Base-by-base conservation (phyloP, 2,329 filamentous ascomycete genomes). In the Fusarium acutatum region DNA sequence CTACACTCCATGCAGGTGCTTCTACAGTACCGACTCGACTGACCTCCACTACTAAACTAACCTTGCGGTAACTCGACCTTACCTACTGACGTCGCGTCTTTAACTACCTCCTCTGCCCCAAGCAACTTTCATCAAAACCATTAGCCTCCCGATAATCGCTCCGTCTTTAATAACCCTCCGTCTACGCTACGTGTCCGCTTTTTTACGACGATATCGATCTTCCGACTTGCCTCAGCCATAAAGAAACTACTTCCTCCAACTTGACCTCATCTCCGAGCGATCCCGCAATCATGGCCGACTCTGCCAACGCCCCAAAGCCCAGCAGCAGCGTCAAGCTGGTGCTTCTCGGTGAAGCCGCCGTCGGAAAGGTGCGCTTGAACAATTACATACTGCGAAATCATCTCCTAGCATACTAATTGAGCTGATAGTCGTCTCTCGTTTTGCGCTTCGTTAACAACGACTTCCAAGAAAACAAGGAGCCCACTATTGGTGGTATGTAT, bases 301-400 rank as follows among this genome's bases (percentile, higher is more conserved):
- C 90, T 64, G 78, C 78, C 81, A 90, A 89, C 77, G 87, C 89
- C 81, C 93, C 94, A 70, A 99, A 98, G 87, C 96, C 96, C 72
- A 98, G 95, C 88, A 98, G 95, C 91, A 99, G 96, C 87, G 96
- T 99, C 83, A 99, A 99, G 92, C 93, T 99, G 78, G 96, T 99
- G 75, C 90, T 99, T 81, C 92, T 99, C 66, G 96, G 96, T 77
- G 96, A 99, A 86, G 96, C 96, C 73, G 96, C 96, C 69, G 96
- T 99, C 65, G 96, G 96, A 90, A 99, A 99, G 93, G 96, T 97
- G 87, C 71, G 83, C 28, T 43, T 35, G 24, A 24, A n/a, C 56
- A 44, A 49, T 30, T 47, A 17, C 54, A 35, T 59, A 20, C 53
- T 54, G 28, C n/a, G 37, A 60, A 52, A 20, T 20, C 40, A 35